Percentiles rank a stretch among this genome's conserved stretches.
Conservation (phyloP, 2,329 filamentous ascomycete species). For the Leptographium lundbergii region DNA sequence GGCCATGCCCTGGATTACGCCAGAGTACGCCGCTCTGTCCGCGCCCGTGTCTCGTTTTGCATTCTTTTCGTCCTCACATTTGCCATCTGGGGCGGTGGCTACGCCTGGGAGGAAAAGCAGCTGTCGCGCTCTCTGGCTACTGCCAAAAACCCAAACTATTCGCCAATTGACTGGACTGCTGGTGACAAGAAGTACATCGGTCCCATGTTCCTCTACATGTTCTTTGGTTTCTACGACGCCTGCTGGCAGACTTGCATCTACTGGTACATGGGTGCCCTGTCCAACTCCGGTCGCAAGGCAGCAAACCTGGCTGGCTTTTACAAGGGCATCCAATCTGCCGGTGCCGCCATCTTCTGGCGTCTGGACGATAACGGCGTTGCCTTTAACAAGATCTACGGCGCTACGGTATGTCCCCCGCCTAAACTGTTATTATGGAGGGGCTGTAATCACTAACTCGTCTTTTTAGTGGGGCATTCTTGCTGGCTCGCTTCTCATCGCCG, state of each 20-base stretch:
- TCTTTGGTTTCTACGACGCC: slow-evolving; percentile 82
- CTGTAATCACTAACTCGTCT: not conserved
- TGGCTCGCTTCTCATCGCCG: slow-evolving; percentile 61
- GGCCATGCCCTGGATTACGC: slow-evolving; percentile 57
- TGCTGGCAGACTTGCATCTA: slow-evolving; percentile 85
- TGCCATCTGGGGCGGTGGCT: slow-evolving; percentile 72
- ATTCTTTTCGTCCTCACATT: slow-evolving; percentile 59
- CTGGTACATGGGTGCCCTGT: slow-evolving; percentile 91
- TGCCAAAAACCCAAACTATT: slow-evolving; percentile 12
- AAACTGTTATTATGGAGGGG: too few species aligned
- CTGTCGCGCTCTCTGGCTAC: slow-evolving; percentile 29
- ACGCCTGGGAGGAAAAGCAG: slow-evolving; percentile 58
- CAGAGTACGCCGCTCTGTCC: slow-evolving; percentile 46
- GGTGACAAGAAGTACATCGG: slow-evolving; percentile 49
- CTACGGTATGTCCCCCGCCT: slow-evolving; percentile 26
- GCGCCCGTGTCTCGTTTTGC: slow-evolving; percentile 52
- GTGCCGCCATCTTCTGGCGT: slow-evolving; percentile 63
- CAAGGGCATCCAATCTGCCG: slow-evolving; percentile 64
- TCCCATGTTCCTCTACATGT: slow-evolving; percentile 81
- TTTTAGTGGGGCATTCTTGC: slow-evolving; percentile 62
- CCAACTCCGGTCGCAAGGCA: slow-evolving; percentile 82
- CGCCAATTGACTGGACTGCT: slow-evolving; percentile 49
- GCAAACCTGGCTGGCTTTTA: slow-evolving; percentile 65
- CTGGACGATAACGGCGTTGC: slow-evolving; percentile 50
- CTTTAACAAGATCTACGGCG: slow-evolving; percentile 60